A percentile compares a stretch with the other conserved stretches of the same genome.
Conservation (phyloP, 2,329 filamentous ascomycete species). For the Curvularia sp. region DNA sequence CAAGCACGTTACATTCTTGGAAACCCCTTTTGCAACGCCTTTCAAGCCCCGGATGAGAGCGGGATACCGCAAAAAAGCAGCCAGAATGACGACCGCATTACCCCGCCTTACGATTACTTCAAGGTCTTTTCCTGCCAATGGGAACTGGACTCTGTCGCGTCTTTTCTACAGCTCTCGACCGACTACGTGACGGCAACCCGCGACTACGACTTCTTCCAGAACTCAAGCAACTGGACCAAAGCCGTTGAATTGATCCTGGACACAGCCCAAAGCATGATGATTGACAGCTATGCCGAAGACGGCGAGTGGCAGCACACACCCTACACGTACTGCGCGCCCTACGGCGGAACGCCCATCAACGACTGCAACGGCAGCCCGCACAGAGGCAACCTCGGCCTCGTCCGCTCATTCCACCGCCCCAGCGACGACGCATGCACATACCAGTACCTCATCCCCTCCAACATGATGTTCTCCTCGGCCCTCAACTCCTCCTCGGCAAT, state of each 20-base stretch:
- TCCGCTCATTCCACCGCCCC: slow-evolving; percentile 59
- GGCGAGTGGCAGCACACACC: slow-evolving; percentile 54
- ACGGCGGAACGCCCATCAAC: slow-evolving; percentile 61
- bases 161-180: slow-evolving; percentile 57
- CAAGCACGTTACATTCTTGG: slow-evolving; percentile 72
- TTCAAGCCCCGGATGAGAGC: slow-evolving; percentile 60
- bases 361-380: slow-evolving; percentile 60
- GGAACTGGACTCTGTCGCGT: slow-evolving; percentile 60
- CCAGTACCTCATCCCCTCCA: slow-evolving; percentile 59
- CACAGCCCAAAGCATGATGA: slow-evolving; percentile 56
- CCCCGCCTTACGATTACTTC: slow-evolving; percentile 53
- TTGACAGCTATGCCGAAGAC: slow-evolving; percentile 55
- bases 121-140: slow-evolving; percentile 62
- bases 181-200: slow-evolving; percentile 58
- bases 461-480: slow-evolving; percentile 76
- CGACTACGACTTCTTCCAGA: slow-evolving; percentile 57
- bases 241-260: slow-evolving; percentile 54
- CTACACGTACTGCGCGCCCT: slow-evolving; percentile 56
- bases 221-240: slow-evolving; percentile 54
- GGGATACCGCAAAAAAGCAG: slow-evolving; percentile 49
- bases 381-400: slow-evolving; percentile 56
- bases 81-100: slow-evolving; percentile 53
- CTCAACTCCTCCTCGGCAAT: slow-evolving; percentile 62
- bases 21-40: slow-evolving; percentile 62
- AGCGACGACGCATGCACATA: slow-evolving; percentile 60